phyloP scores from a whole-genome alignment of 352 stramenopile species.

The Pythium biforme region DNA sequence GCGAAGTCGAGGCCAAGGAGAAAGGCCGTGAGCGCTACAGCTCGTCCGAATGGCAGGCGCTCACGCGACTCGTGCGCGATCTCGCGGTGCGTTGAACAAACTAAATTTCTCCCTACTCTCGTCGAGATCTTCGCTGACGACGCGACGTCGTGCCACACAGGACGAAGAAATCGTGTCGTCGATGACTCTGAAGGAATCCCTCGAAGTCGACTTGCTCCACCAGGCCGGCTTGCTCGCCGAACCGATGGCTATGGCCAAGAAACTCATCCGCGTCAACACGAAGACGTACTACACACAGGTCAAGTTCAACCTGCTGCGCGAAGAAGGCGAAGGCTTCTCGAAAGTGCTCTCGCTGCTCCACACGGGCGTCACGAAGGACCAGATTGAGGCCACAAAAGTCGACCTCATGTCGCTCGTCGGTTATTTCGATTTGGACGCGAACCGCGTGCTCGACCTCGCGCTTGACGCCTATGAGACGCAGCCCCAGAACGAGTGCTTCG shows the following conservation, averaged over 20 bases:
- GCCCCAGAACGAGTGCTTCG: conserved; percentile 74
- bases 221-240: conserved; percentile 54
- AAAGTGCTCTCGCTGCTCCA: conserved; percentile 90
- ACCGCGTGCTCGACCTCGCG: conserved; percentile 93
- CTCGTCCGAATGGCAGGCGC: conserved; percentile 67
- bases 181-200: conserved; percentile 53
- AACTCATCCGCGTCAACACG: conserved; percentile 84
- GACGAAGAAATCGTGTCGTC: conserved; percentile 66
- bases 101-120: neutral
- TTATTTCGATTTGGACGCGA: conserved; percentile 96
- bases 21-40: conserved; percentile 64
- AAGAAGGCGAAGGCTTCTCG: conserved; percentile 96
- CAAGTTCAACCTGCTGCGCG: conserved; percentile 96
- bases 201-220: conserved; percentile 80
- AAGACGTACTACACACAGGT: conserved; percentile 93
- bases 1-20: conserved; percentile 75
- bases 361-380: conserved; percentile 56
- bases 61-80: conserved; percentile 58
- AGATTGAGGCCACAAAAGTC: conserved; percentile 65
- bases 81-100: conserved; percentile 37
- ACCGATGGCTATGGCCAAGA: conserved; percentile 57
- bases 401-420: conserved; percentile 79
- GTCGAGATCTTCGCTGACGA: conserved; percentile 3
- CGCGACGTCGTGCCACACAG: conserved; percentile 14
- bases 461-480: conserved; percentile 93